Conservation (phyloP, 495 filamentous ascomycete genomes). For the Recurvomyces mirabilis region DNA sequence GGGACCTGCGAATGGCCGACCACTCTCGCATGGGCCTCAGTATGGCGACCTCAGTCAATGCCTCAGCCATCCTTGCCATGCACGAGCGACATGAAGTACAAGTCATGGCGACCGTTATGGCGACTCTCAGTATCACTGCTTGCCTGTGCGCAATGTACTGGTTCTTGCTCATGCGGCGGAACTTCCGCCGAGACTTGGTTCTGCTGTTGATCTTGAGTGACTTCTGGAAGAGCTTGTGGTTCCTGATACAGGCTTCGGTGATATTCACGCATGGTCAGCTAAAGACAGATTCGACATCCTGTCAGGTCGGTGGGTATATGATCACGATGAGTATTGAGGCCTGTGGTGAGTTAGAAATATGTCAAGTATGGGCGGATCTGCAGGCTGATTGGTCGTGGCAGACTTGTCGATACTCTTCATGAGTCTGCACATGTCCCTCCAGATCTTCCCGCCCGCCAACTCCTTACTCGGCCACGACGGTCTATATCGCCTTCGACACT, state of each 20-base stretch:
- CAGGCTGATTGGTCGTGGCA: conserved; percentile 16
- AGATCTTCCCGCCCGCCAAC: conserved; percentile 47
- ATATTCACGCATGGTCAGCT: conserved; percentile 37
- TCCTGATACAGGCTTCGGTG: conserved; percentile 49
- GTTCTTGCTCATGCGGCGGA: conserved; percentile 62
- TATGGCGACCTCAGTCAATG: not conserved
- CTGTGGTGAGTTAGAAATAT: conserved; percentile 38
- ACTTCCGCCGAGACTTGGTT: conserved; percentile 43
- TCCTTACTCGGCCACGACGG: conserved; percentile 40
- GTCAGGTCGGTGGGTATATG: conserved; percentile 57
- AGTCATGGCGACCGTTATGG: conserved; percentile 25
- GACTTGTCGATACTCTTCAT: conserved; percentile 61
- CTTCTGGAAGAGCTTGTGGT: conserved; percentile 55
- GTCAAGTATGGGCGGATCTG: not conserved
- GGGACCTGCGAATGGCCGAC: no score
- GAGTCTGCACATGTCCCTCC: conserved; percentile 56
- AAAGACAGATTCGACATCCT: conserved; percentile 42
- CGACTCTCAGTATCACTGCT: conserved; percentile 43
- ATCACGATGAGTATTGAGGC: conserved; percentile 53
- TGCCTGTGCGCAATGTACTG: conserved; percentile 50
- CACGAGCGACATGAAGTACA: conserved; percentile 21
- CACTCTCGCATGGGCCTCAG: no score
- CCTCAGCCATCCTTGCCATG: conserved; percentile 12
- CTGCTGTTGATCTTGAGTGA: conserved; percentile 46
- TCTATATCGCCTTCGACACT: conserved; percentile 51